Percentiles rank a stretch among this genome's conserved stretches.
Evolutionary conservation across 495 filamentous ascomycete species (phyloP).

Genomic region (Penicillium pulvis): DNA sequence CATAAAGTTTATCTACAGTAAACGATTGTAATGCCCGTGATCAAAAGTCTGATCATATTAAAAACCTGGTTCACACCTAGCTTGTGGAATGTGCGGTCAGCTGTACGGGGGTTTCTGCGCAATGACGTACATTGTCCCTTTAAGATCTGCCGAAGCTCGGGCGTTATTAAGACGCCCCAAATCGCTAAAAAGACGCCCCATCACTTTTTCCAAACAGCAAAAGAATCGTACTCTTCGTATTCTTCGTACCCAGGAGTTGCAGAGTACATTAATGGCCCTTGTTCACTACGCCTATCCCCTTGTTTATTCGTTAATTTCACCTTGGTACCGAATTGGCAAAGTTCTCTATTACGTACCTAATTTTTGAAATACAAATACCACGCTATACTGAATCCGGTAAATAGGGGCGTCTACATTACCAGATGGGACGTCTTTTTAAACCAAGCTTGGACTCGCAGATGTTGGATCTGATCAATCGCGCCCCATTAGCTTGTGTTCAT

Average conservation of each 20-base stretch:
- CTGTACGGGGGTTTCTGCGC: background rate
- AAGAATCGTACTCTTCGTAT: background rate
- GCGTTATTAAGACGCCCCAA: background rate
- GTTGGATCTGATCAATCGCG: background rate
- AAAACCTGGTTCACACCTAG: background rate
- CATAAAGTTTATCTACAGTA: background rate
- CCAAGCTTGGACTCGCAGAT: background rate
- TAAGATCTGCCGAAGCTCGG: conserved; percentile 1
- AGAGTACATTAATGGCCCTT: no score
- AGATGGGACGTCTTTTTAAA: background rate
- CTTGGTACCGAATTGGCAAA: no score
- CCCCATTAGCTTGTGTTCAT: background rate
- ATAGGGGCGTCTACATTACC: background rate
- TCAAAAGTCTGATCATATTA: background rate
- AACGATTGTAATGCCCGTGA: background rate
- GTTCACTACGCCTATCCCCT: no score
- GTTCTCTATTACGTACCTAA: background rate
- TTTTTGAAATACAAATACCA: background rate
- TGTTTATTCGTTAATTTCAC: no score
- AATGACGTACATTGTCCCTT: background rate
- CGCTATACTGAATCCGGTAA: background rate
- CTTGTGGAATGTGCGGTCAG: background rate
- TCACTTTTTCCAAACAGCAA: background rate
- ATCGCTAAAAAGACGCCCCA: background rate
- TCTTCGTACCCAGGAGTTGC: background rate